phyloP scores from a whole-genome alignment of 495 filamentous ascomycete species.

The Penicillium arizonense region DNA sequence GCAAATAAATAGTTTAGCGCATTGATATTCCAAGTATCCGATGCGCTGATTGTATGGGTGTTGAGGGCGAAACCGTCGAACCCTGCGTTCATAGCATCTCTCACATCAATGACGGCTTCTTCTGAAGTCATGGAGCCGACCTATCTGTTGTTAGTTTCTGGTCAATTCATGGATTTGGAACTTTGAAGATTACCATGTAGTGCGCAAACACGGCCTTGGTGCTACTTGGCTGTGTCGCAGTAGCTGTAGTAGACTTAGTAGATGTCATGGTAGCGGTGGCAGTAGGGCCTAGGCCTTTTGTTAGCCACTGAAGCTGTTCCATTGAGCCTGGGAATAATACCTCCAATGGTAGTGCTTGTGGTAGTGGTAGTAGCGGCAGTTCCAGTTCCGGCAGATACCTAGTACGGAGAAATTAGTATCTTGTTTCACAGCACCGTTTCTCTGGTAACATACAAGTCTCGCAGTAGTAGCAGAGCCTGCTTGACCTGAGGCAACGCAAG shows the following conservation, averaged over 20 bases:
- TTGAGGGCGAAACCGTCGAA: conserved; percentile 32
- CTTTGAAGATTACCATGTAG: conserved; percentile 26
- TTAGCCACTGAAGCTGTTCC: no score
- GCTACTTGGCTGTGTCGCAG: neutral
- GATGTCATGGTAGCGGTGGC: neutral
- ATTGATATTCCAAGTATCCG: conserved; percentile 9
- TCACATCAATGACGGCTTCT: conserved; percentile 25
- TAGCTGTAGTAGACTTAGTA: neutral
- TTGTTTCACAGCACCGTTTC: no score
- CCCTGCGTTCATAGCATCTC: conserved; percentile 22
- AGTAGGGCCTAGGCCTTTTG: no score
- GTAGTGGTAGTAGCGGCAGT: neutral
- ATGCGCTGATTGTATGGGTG: conserved; percentile 12
- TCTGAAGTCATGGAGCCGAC: conserved; percentile 16
- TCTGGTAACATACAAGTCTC: neutral
- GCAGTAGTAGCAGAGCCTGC: conserved; percentile 1
- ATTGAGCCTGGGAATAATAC: no score
- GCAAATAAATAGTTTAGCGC: conserved; percentile 19
- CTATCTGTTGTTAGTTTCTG: conserved; percentile 7
- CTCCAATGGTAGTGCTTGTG: neutral
- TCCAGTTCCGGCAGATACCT: conserved; percentile 1
- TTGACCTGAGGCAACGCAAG: conserved; percentile 13
- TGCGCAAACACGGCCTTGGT: conserved; percentile 26
- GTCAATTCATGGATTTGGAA: neutral
- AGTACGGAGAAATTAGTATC: neutral